A percentile compares a stretch with the other conserved stretches of the same genome.
Conservation (phyloP, 169 alveolate genomes). For the Eimeria tenella region DNA sequence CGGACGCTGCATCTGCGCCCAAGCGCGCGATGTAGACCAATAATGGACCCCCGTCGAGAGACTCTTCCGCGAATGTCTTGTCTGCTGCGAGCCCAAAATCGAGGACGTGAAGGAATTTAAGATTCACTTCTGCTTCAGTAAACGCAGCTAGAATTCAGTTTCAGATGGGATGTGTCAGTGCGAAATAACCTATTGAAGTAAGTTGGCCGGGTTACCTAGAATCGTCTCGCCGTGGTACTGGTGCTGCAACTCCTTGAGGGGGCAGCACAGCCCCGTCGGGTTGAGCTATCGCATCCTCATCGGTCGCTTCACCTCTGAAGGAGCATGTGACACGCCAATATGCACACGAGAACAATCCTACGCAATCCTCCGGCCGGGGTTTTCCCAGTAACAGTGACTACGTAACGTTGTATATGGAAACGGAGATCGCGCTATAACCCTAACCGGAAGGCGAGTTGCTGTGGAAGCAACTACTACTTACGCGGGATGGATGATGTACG, state of each 20-base stretch:
- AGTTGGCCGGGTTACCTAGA: neutral
- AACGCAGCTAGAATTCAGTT: no score
- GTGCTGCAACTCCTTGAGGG: neutral
- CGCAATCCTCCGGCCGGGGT: no score
- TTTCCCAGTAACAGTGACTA: no score
- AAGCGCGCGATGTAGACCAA: neutral
- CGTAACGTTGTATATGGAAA: no score
- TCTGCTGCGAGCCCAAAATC: neutral
- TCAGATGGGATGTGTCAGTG: no score
- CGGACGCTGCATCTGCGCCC: conserved; percentile 18
- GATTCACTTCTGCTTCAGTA: no score
- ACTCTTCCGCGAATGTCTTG: neutral
- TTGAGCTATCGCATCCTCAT: conserved; percentile 25
- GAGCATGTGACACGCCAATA: neutral
- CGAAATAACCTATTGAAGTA: no score
- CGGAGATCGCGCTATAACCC: neutral
- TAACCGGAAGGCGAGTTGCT: neutral
- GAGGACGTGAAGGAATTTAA: no score
- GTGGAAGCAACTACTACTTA: conserved; percentile 5
- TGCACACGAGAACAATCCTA: neutral
- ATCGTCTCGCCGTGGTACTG: conserved; percentile 24
- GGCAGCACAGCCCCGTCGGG: neutral
- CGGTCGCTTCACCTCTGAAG: conserved; percentile 36
- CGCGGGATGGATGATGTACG: conserved; percentile 74
- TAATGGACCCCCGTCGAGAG: conserved; percentile 26